Base-by-base conservation (phyloP, 225 moss, liverwort and hornwort species). In the Asterella californica region DNA sequence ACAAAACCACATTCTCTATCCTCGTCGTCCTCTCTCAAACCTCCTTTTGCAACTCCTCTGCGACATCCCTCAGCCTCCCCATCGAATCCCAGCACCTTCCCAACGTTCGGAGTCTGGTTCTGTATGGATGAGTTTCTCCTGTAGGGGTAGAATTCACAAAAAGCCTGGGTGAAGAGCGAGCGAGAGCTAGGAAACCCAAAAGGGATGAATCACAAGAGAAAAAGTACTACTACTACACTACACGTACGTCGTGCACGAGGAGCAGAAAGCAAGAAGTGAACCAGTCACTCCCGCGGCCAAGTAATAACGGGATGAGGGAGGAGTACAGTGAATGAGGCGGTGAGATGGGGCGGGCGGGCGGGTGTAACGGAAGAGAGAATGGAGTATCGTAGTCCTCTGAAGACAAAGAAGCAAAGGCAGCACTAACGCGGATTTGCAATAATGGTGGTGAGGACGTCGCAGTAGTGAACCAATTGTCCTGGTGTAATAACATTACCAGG, bases 31-130 rank as follows among this genome's bases (percentile, higher is more conserved):
- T 32, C 52, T 50, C 30, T 74, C 73, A 74, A 50, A 50, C 52
- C 75, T 79, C 45, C 48, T 54, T 29, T 34, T 64, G 62, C 76
- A 50, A 63, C 46, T 65, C 45, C 27, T 27, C 66, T 46, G 27
- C 65, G 63, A 71, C 63, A 64, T 69, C 52, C 5, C 75, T 46
- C 52, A 69, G 70, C 59, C 74, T 81, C 61, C 81, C 60, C 52
- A 17, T 49, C 66, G 32, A 14, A 27, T 27, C 30, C 73, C 4
- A 52, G 10, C 34, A 38, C 73, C 14, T 45, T 10, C 48, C 17
- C 25, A 0, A 14, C 10, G 18, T 50, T 18, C 63, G 63, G 63
- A 17, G 25, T 63, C 63, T 50, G 14, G 19, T 63, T 30, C 69
- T 69, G 3, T 69, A 42, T n/a, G 21, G 36, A 69, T 36, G 11